Percentiles rank a stretch among this genome's conserved stretches.
phyloP scores from a whole-genome alignment of 208 protist genomes.

The Trypanosoma caninum region DNA sequence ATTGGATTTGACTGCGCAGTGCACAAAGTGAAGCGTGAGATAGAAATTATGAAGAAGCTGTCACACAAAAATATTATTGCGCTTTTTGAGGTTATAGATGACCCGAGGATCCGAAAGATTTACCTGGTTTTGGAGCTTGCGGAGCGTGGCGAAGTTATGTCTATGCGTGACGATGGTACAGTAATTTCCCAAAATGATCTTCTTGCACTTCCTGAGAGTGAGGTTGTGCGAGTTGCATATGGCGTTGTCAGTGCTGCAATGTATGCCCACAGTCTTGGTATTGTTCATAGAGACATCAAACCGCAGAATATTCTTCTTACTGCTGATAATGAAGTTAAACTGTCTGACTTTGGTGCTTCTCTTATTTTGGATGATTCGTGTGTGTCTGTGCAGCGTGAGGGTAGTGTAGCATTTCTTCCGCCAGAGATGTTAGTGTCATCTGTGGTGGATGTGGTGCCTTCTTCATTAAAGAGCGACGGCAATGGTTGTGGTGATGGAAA shows the following conservation, averaged over 20 bases:
- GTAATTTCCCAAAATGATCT: constrained; percentile 30
- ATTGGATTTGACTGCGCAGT: constrained; percentile 31
- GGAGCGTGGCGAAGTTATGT: constrained; percentile 44
- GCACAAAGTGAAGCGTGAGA: constrained; percentile 64
- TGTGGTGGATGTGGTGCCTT: constrained; percentile 30
- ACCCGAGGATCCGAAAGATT: constrained; percentile 73
- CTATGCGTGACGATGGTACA: constrained; percentile 40
- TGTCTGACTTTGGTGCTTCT: constrained; percentile 73
- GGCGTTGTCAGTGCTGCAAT: constrained; percentile 38
- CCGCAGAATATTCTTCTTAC: constrained; percentile 69
- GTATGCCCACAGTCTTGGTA: constrained; percentile 49
- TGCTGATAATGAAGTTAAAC: constrained; percentile 53
- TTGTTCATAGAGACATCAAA: constrained; percentile 78
- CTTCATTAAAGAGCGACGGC: not conserved
- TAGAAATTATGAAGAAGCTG: constrained; percentile 92
- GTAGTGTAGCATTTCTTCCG: constrained; percentile 67
- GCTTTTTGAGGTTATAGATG: constrained; percentile 93
- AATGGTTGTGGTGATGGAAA: not conserved
- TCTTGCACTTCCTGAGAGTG: constrained; percentile 26
- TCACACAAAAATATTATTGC: constrained; percentile 89
- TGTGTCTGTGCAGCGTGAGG: constrained; percentile 37
- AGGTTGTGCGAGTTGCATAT: constrained; percentile 30
- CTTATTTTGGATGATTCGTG: constrained; percentile 35
- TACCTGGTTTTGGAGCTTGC: constrained; percentile 89
- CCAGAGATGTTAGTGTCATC: constrained; percentile 53